Evolutionary conservation across 1,284 basidiomycete species (phyloP), one percentile per base, ranked within the genome.

Genomic region (Microbotryum saponariae): DNA sequence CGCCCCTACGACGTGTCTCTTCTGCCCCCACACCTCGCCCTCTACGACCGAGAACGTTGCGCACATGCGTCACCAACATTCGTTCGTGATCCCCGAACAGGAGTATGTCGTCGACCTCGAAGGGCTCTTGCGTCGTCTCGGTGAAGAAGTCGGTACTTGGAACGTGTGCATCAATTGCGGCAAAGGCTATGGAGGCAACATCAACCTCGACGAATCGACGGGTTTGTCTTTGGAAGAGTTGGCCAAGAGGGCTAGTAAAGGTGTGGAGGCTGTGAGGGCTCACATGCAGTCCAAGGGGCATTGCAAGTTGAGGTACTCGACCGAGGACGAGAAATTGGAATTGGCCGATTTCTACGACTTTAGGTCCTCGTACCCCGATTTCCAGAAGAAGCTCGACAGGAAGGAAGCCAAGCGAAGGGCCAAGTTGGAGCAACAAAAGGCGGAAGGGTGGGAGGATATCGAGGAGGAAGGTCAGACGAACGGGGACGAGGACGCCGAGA

Each of bases 291-390:
- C 93, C 78, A 97, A 96, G 77, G 82, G 82, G 50, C 96, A 99
- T 73, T 97, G 93, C 82, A 97, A 97, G 77, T 84, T 99, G 64
- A 88, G 90, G 0, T 98, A 97, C 75, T 88, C 91, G 59, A 78
- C 81, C 1, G 85, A 89, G 69, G 76, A 80, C 50, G 91, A 97
- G 71, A 82, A 85, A 53, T 82, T 94, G 52, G 92, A 97, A 73
- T 71, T 96, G 7, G 88, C 91, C 0, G 94, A 97, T 71, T 97
- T 82, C 74, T 99, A 97, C 77, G 91, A 97, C 76, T 98, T 94
- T 75, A 82, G 84, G 0, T 77, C 81, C 2, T 89, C 86, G 21
- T 93, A 93, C 72, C 86, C 87, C 0, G 81, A 83, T 60, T 80
- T 79, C 9, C 75, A 77, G 33, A 69, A 65, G 60, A 68, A 75